These are phyloP conservation scores for Ligustrum vulgare DNA, from an alignment of 257 asterid genomes.

Conservation along the genomic window DNA sequence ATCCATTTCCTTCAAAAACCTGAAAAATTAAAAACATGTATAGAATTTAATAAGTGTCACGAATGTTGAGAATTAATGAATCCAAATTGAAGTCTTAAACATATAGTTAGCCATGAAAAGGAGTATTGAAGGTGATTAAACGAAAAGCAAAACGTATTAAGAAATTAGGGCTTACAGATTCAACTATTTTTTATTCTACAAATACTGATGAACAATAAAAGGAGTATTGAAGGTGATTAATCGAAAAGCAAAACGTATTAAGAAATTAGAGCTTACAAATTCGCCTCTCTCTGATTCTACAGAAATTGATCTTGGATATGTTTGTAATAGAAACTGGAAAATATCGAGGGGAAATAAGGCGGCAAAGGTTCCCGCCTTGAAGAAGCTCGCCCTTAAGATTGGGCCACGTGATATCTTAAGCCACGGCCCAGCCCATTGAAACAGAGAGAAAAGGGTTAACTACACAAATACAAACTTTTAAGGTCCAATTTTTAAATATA, in stretches of 20 bases:
- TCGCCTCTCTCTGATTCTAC: constrained; percentile 17
- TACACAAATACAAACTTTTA: too few species aligned
- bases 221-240: background rate
- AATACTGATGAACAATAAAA: background rate
- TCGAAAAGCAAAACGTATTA: background rate
- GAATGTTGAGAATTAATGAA: background rate
- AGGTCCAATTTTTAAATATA: too few species aligned
- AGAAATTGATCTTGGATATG: background rate
- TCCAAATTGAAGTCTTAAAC: background rate
- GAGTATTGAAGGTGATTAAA: background rate
- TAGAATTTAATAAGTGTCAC: background rate
- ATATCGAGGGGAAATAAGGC: constrained; percentile 10
- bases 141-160: background rate
- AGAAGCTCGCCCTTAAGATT: background rate
- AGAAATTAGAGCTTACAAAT: background rate
- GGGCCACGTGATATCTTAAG: background rate
- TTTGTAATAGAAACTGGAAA: too few species aligned
- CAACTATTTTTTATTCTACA: constrained; percentile 6
- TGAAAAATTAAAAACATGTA: background rate
- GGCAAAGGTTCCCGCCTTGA: constrained; percentile 38
- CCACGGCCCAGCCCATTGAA: background rate
- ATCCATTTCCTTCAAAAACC: constrained; percentile 51
- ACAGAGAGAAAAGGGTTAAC: too few species aligned
- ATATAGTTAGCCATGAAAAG: background rate
- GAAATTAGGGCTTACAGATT: background rate